Evolutionary conservation across 805 yeast species (phyloP), one percentile per base, ranked within the genome.

Genomic region (Pichia membranifaciens): DNA sequence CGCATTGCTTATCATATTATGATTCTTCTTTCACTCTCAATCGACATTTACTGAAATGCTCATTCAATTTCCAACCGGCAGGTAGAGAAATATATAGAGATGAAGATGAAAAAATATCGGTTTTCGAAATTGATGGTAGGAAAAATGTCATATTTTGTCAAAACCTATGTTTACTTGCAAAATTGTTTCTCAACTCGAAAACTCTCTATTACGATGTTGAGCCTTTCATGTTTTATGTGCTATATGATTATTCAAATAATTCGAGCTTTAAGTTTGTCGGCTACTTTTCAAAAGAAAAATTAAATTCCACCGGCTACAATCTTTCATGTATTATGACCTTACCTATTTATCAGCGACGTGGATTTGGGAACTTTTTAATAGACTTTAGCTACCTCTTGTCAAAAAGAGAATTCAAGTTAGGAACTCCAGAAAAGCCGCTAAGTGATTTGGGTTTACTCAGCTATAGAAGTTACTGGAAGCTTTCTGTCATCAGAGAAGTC

Each of bases 381-480:
- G 95, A 87, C 53, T 88, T 93, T 62, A 87, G 96, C 48, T 93
- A 93, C 60, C 65, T 89, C 16, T 67, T 93, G 41, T 77, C 93
- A 1, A 70, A 84, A 44, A 73, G 78, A 49, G 97, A 91, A 61
- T 80, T 75, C 55, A 83, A 82, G 52, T 75, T 76, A 47, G 99
- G 98, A 0, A 86, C 97, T 0, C 99, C 99, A 0, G 99, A 93
- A 58, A 91, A 90, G 59, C 99, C 99, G 0, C 71, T 91, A 48
- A 83, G 93, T 54, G 90, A 85, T 53, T 68, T 91, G 46, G 99
- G 99, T 0, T 67, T 89, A 43, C 65, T 85, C 28, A 85, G 96
- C 51, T 93, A 91, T 64, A 70, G 95, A 52, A 85, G 81, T 56
- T 91, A 85, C 64, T 93, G 98, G 98, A 82, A 77, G 54, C 67